Evolutionary conservation across 805 yeast genomes (phyloP).

Genomic region (Torulaspora microellipsoides): DNA sequence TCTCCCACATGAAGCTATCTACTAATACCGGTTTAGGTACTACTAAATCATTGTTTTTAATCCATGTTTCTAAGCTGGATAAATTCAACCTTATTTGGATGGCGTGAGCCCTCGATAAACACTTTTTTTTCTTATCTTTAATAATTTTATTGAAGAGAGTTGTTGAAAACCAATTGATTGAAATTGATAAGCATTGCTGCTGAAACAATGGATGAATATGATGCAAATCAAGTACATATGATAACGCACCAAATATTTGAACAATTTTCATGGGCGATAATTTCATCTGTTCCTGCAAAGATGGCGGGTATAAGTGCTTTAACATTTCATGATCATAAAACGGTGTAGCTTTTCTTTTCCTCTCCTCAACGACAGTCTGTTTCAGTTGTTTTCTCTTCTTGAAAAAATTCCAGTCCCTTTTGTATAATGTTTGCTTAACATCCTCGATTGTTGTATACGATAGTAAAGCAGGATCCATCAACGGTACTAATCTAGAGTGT

Average conservation of each 20-base stretch:
- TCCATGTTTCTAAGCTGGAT: slow-evolving; percentile 91
- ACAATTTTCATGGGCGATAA: slow-evolving; percentile 86
- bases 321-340: slow-evolving; percentile 66
- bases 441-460: slow-evolving; percentile 83
- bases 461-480: slow-evolving; percentile 63
- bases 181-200: slow-evolving; percentile 71
- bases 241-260: slow-evolving; percentile 82
- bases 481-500: slow-evolving; percentile 51
- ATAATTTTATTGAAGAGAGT: slow-evolving; percentile 70
- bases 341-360: slow-evolving; percentile 7
- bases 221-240: slow-evolving; percentile 79
- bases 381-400: slow-evolving; percentile 37
- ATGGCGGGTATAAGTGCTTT: slow-evolving; percentile 78
- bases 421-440: slow-evolving; percentile 67
- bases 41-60: slow-evolving; percentile 44
- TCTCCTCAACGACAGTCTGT: slow-evolving; percentile 13
- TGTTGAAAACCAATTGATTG: slow-evolving; percentile 72
- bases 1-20: slow-evolving; percentile 37
- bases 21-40: slow-evolving; percentile 34
- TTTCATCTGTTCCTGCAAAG: slow-evolving; percentile 69
- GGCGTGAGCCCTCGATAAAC: slow-evolving; percentile 76
- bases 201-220: slow-evolving; percentile 73
- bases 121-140: slow-evolving; percentile 50
- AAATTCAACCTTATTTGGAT: slow-evolving; percentile 84
- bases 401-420: slow-evolving; percentile 64